Percentiles rank a stretch among this genome's conserved stretches.
phyloP scores from a whole-genome alignment of 2,329 filamentous ascomycete genomes.

The Curvularia hawaiiensis region DNA sequence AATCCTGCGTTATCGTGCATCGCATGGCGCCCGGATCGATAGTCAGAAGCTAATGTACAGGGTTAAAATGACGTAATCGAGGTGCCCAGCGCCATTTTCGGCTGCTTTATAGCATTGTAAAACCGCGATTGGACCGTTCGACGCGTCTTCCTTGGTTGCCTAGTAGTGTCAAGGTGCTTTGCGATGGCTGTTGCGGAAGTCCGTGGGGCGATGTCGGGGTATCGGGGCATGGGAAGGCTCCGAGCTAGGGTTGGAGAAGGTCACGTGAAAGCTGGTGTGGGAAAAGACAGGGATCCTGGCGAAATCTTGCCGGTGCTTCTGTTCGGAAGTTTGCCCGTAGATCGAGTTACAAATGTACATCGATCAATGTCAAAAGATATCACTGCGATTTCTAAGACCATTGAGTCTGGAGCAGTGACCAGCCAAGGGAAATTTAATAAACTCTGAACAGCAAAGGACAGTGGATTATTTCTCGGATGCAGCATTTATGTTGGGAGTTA shows the following conservation, averaged over 20 bases:
- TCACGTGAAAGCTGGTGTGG: neutral
- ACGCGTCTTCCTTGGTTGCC: neutral
- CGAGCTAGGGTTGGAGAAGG: neutral
- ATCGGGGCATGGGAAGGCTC: neutral
- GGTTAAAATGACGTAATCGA: neutral
- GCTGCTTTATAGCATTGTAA: neutral
- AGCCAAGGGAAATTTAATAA: neutral
- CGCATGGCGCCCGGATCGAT: neutral
- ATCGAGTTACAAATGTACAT: neutral
- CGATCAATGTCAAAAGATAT: neutral
- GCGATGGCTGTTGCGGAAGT: neutral
- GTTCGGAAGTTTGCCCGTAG: neutral
- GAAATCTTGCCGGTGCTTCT: constrained; percentile 1
- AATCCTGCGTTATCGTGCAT: neutral
- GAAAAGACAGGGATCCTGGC: neutral
- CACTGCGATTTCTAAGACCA: neutral
- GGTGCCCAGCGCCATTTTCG: neutral
- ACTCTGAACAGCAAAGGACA: neutral
- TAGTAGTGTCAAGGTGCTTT: neutral
- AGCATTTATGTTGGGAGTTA: neutral
- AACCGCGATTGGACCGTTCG: neutral
- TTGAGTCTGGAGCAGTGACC: too few relatives aligned
- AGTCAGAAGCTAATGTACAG: neutral
- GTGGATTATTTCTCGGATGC: neutral
- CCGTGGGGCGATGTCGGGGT: neutral